These are phyloP conservation scores for Medicago lupulina DNA, from an alignment of 306 rosid species.

Conservation along the genomic window DNA sequence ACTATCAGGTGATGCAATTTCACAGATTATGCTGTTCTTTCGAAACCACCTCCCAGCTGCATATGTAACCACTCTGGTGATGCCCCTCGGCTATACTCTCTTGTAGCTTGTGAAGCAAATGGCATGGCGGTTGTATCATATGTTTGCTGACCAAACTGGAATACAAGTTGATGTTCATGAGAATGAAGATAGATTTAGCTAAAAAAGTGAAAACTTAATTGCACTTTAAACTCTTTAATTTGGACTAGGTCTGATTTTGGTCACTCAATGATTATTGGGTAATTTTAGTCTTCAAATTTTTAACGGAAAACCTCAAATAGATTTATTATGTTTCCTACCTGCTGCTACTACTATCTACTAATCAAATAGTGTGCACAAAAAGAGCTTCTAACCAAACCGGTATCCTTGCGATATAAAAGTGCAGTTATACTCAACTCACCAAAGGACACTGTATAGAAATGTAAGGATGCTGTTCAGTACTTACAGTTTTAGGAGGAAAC, in stretches of 20 bases:
- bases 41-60: slow-evolving; percentile 93
- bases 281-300: not conserved
- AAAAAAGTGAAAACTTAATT: slow-evolving; percentile 26
- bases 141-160: slow-evolving; percentile 77
- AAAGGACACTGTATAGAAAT: not conserved
- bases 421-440: slow-evolving; percentile 1
- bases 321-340: too few relatives aligned
- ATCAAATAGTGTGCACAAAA: too few relatives aligned
- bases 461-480: slow-evolving; percentile 26
- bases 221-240: not conserved
- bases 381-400: too few relatives aligned
- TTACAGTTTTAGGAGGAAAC: slow-evolving; percentile 85
- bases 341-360: too few relatives aligned
- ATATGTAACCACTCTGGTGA: slow-evolving; percentile 95
- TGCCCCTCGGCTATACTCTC: slow-evolving; percentile 77
- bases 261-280: not conserved
- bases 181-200: slow-evolving; percentile 32
- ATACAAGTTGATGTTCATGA: slow-evolving; percentile 45
- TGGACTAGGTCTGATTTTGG: not conserved
- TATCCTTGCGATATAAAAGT: not conserved
- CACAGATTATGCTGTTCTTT: slow-evolving; percentile 63
- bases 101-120: slow-evolving; percentile 68
- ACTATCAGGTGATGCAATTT: slow-evolving; percentile 51
- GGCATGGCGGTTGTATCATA: slow-evolving; percentile 66
- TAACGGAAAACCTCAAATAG: not conserved